Evolutionary conservation across 768 basidiomycete genomes (phyloP), one percentile per base, ranked within the genome.

Genomic region (Tylopilus sp.): DNA sequence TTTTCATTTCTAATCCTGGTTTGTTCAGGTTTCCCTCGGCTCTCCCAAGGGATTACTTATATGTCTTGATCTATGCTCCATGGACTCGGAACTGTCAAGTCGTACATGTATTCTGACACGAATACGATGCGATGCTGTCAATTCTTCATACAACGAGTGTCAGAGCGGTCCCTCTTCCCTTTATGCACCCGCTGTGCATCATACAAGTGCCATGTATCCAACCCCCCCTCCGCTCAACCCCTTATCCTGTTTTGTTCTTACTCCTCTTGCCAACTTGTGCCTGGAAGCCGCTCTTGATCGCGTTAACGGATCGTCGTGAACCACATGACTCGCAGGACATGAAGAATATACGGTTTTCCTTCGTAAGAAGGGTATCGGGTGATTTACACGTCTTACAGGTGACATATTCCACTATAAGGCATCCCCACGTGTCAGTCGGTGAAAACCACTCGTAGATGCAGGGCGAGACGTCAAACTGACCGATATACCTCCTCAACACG

Each of bases 381-480:
- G 96, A 98, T 76, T 98, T 99, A 81, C 97, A 99, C 36, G 95
- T 98, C 74, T 97, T 96, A 83, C 97, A 99, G 34, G 95, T 95
- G 55, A 98, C 96, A 72, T 98, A 98, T 76, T 98, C 95, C 56
- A 96, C 95, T 96, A 60, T 13, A 55, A 38, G 12, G 38, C 3
- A 10, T 12, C 37, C 19, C 24, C 50, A 5, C 12, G 13, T 28
- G 42, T 59, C 37, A 53, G 42, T 37, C 43, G 4, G 40, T 33
- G 19, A 47, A 11, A 13, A 42, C n/a, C 17, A 22, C 10, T 31
- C 34, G 28, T 25, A 11, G 7, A 13, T 13, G 19, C 6, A 21
- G 34, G 30, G 14, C 29, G 16, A 43, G 13, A 42, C 16, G 13
- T 28, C 1, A 50, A 41, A 76, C 86, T 61, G 70, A 95, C 94